Percentiles rank a stretch among this genome's conserved stretches.
Conservation (phyloP, 164 flowering plant genomes). For the Magnolia officinalis region DNA sequence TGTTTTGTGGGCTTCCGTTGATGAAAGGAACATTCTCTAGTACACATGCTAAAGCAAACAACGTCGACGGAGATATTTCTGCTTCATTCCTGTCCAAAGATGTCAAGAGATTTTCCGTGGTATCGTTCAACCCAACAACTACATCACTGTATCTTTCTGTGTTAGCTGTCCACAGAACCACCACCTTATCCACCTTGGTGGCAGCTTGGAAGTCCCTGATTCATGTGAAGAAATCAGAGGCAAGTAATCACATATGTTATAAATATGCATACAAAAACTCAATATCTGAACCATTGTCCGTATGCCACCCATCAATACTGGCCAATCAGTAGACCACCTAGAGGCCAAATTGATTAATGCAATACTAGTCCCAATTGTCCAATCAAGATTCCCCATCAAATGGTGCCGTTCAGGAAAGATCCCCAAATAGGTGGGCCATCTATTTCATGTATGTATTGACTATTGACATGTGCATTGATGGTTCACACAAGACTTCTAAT, state of each 20-base stretch:
- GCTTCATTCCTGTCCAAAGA: constrained; percentile 77
- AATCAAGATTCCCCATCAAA: no score
- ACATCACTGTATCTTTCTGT: constrained; percentile 97
- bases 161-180: constrained; percentile 98
- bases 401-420: no score
- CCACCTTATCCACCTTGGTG: constrained; percentile 82
- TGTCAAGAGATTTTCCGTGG: constrained; percentile 73
- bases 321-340: no score
- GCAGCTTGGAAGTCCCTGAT: constrained; percentile 83
- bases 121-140: constrained; percentile 91
- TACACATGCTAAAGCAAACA: constrained; percentile 84
- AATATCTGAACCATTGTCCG: no score
- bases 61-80: constrained; percentile 93
- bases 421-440: neutral
- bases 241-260: neutral
- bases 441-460: neutral
- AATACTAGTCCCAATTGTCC: no score
- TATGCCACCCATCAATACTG: no score
- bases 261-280: no score
- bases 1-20: constrained; percentile 99
- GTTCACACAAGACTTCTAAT: neutral
- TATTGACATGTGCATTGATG: neutral
- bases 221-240: constrained; percentile 2
- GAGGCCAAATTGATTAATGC: no score
- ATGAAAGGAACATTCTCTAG: constrained; percentile 83